These are phyloP conservation scores for Udeniomyces megalosporus DNA, from an alignment of 768 basidiomycete genomes.

Conservation along the genomic window DNA sequence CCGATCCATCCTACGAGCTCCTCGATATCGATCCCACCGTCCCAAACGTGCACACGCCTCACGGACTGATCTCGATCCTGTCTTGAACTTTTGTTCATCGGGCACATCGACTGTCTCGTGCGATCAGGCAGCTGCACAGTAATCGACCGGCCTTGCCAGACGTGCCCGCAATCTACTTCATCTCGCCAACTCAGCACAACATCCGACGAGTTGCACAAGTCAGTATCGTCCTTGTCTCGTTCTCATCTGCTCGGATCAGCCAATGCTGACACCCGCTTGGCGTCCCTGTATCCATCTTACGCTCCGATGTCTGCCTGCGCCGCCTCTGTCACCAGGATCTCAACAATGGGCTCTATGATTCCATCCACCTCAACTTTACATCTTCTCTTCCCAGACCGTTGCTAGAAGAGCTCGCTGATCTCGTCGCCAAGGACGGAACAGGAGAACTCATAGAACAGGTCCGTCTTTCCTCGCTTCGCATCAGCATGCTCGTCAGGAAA, in stretches of 20 bases:
- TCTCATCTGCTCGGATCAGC: not conserved
- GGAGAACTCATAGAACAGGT: conserved; percentile 69
- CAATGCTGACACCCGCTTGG: no score
- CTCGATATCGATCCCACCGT: no score
- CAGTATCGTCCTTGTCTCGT: not conserved
- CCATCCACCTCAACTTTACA: conserved; percentile 87
- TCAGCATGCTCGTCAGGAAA: no score
- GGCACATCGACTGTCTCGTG: no score
- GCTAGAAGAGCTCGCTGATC: conserved; percentile 81
- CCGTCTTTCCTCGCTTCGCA: conserved; percentile 14
- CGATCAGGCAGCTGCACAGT: conserved; percentile 68
- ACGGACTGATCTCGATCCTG: no score
- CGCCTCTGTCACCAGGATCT: conserved; percentile 40
- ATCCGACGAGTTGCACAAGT: conserved; percentile 71
- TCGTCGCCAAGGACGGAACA: conserved; percentile 68
- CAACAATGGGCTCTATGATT: conserved; percentile 72
- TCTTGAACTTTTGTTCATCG: no score
- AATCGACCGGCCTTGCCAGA: conserved; percentile 75
- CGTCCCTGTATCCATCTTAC: not conserved
- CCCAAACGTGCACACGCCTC: not conserved
- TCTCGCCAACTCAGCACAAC: conserved; percentile 73
- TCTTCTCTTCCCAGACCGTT: conserved; percentile 75
- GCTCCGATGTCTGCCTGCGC: no score
- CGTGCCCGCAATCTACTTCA: conserved; percentile 94
- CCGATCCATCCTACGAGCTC: not conserved